Base-by-base conservation (phyloP, 2,329 filamentous ascomycete species). In the Beauveria sp. region DNA sequence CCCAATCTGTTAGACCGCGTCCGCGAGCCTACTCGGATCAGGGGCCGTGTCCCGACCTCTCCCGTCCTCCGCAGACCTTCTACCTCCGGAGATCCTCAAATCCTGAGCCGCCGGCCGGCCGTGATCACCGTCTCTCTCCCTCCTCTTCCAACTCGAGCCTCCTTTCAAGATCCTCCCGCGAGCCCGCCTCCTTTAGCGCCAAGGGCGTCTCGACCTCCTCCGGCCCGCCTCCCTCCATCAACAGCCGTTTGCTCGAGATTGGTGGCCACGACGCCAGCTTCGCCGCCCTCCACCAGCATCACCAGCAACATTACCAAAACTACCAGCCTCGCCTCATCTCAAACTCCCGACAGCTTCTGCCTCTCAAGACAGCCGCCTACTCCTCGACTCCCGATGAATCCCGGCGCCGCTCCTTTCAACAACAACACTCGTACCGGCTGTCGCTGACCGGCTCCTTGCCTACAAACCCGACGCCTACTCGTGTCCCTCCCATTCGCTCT, bases 401-500 rank as follows among this genome's bases (percentile, higher is more conserved):
- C 69, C 77, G 76, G 64, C 66, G 68, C 59, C 70, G 70, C 68
- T 68, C 70, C 69, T 72, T 66, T 63, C 75, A 70, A 20, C 71
- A 70, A 20, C 71, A 81, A 24, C 72, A 81, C 62, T 83, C 82
- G 24, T 82, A 79, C 71, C 79, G 76, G 65, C 73, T 75, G 28
- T 77, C 75, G 52, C 68, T 70, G 58, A 71, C 66, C 61, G 68
- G 67, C 62, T 67, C 67, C 56, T 73, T 77, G 62, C 64, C 70
- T 43, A 65, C 65, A 38, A 69, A 72, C 51, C 68, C 72, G 50
- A 67, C 69, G 14, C 71, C 74, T 30, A 72, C 74, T 62, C 75
- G 75, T 53, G 75, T 84, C 46, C 80, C 82, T 18, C 82, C 82
- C 8, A 84, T 84, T 68, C 79, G 83, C 60, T 74, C 76, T 9